Evolutionary conservation across 805 yeast species (phyloP), one percentile per base, ranked within the genome.

Genomic region (Starmera caribaea): DNA sequence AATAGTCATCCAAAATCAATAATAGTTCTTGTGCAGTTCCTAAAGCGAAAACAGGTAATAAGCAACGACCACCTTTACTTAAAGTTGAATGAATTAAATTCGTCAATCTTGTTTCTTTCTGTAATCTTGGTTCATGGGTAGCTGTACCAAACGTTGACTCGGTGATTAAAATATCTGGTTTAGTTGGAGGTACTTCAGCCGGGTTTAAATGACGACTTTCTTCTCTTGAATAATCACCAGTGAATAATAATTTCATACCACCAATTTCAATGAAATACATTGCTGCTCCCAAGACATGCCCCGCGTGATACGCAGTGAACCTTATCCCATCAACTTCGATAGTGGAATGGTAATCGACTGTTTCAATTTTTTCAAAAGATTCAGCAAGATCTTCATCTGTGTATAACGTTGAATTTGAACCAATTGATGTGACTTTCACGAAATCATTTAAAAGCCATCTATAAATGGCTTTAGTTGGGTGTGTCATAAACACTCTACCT

Each of bases 201-300:
- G 88, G 77, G 53, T 87, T 89, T 53, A 92, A 73, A 66, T 92
- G 99, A 46, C 99, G 78, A 57, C 89, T 95, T 53, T 85, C 88
- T 59, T 90, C 97, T 53, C 99, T 71, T 3, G 97, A 90, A 55
- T 86, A 92, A 60, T 92, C 99, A 41, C 99, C 99, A 0, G 99
- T 92, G 57, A 90, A 92, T 38, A 92, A 60, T 0, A 87, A 71
- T 48, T 86, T 84, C 43, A 90, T 65, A 0, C 97, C 97, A 15
- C 96, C 96, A 51, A 92, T 82, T 59, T 92, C 99, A 37, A 92
- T 76, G 48, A 92, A 79, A 59, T 81, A 92, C 97, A 92, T 92
- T 11, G 97, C 96, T 10, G 98, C 97, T 40, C 99, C 99, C 34
- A 92, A 67, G 11, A 92, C 99, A 69, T 92, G 99, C n/a, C 99